Conservation (phyloP, 345 rosid genomes). For the Eutrema heterophyllum region DNA sequence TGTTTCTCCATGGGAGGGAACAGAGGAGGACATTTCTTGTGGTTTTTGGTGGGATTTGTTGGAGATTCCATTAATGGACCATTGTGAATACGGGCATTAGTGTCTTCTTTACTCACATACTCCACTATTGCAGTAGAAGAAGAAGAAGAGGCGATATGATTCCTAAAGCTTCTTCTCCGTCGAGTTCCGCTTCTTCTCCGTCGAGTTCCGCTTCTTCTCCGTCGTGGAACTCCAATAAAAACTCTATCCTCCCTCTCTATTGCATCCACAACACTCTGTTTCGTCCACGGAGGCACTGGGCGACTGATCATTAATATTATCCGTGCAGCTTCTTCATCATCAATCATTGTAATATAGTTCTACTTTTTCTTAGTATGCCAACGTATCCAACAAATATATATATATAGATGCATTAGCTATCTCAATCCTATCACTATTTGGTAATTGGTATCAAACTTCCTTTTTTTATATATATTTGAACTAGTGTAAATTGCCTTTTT, state of each 20-base stretch:
- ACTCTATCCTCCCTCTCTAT: neutral
- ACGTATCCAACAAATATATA: neutral
- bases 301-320: neutral
- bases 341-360: neutral
- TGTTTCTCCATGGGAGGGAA: neutral
- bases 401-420: neutral
- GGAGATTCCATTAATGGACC: neutral
- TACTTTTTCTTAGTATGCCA: neutral
- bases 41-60: neutral
- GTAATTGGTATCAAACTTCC: neutral
- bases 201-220: neutral
- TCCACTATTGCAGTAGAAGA: neutral
- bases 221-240: neutral
- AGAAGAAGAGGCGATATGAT: neutral
- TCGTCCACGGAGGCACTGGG: neutral
- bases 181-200: no score
- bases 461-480: no score
- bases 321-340: neutral
- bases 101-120: neutral
- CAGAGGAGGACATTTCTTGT: neutral
- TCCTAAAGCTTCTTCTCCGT: no score
- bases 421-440: neutral
- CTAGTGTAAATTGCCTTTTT: no score
- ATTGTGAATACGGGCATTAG: no score
- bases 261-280: no score